Percentiles rank a stretch among this genome's conserved stretches.
phyloP scores from a whole-genome alignment of 148 eudicot genomes.

The Diospyros lotus region DNA sequence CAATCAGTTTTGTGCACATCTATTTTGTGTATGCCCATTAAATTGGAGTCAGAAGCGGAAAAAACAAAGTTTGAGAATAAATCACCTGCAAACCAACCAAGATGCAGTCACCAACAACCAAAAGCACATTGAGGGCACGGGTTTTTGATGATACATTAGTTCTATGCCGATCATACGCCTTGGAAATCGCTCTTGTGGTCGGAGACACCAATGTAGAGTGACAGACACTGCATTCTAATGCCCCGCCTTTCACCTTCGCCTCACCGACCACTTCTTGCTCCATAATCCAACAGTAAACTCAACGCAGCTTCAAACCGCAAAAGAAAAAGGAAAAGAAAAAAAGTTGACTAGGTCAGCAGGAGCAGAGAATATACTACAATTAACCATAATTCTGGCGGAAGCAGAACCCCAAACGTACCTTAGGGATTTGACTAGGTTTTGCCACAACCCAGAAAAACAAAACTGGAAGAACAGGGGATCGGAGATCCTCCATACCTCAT shows the following conservation, averaged over 20 bases:
- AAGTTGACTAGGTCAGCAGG: too few relatives aligned
- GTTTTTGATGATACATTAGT: conserved; percentile 12
- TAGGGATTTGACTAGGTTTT: too few relatives aligned
- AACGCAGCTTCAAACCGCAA: too few relatives aligned
- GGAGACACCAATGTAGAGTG: conserved; percentile 15
- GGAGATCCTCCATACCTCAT: too few relatives aligned
- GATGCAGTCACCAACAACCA: conserved; percentile 16
- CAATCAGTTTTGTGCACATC: not conserved
- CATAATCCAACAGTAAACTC: not conserved
- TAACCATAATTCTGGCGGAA: too few relatives aligned
- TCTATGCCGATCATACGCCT: conserved; percentile 12
- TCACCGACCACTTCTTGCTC: not conserved
- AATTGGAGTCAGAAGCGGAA: not conserved
- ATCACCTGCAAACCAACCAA: conserved; percentile 20
- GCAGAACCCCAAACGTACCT: too few relatives aligned
- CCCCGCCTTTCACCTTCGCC: not conserved
- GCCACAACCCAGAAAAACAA: too few relatives aligned
- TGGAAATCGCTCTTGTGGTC: conserved; percentile 11
- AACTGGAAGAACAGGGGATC: too few relatives aligned
- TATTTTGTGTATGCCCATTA: too few relatives aligned
- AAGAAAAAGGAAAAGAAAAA: too few relatives aligned
- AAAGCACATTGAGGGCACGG: conserved; percentile 14
- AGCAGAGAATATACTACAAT: too few relatives aligned
- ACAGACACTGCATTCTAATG: conserved; percentile 13
- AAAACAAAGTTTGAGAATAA: not conserved